Evolutionary conservation across 2,329 filamentous ascomycete genomes (phyloP), one percentile per base, ranked within the genome.

Genomic region (Arthrobotrys entomopaga): DNA sequence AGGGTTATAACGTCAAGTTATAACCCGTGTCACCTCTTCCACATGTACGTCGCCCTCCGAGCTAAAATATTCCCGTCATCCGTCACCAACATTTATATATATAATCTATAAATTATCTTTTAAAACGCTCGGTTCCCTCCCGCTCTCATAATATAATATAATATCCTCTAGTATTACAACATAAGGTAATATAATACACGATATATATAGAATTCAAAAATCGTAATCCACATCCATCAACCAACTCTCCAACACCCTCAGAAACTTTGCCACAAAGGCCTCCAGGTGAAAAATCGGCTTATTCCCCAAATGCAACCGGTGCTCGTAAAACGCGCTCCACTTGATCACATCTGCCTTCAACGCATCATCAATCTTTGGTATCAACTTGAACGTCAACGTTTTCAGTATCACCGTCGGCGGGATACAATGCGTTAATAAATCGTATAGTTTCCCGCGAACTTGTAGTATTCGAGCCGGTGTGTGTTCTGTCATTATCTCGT

Each of bases 231-330:
- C 57, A 66, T 73, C 69, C 69, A 73, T 73, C 38, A 73, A 38
- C 50, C 22, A 73, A 42, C 93, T 94, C 84, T 99, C 95, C 76
- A 94, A 87, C 78, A 98, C 88, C 78, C 94, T 88, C 94, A 99
- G 98, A 81, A 98, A 97, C 84, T 97, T 98, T 69, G 94, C 94
- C 70, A 99, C 95, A 82, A 99, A 99, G 2, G 95, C 95, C 82
- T 99, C 96, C 2, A 99, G 84, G 80, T 99, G 96, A 82, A 99
- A 99, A 76, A 99, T 98, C 70, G 96, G 91, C 85, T 99, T 99
- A 72, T 87, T 93, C 59, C 95, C 95, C 78, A 90, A 90, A 81
- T 91, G 91, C 82, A 98, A 91, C 75, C 95, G 87, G 82, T 99
- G 95, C 82, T 99, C 96, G 81, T 96, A 99, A 80, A 97, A 98